Evolutionary conservation across 2,329 filamentous ascomycete genomes (phyloP), one percentile per base, ranked within the genome.

Genomic region (Scedosporium apiospermum): DNA sequence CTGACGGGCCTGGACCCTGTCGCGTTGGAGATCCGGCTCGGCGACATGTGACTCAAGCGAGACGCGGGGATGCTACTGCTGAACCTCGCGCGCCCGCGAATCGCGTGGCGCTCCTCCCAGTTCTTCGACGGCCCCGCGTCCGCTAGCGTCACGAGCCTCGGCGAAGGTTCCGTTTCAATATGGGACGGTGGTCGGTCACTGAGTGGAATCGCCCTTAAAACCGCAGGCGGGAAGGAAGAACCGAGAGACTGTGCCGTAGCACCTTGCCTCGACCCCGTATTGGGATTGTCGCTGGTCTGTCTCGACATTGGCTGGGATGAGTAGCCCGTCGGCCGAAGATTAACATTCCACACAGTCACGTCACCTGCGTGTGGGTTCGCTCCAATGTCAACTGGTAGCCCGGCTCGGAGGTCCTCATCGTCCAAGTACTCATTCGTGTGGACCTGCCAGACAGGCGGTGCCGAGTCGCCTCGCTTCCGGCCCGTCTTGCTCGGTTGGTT

Each of bases 301-400:
- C 80, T 76, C 1, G 78, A 78, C 77, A 82, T 80, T 4, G 80
- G 80, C 64, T 80, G 76, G 6, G 78, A 80, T 27, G 76, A 74
- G 67, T 82, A 81, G 4, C 78, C 78, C 21, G 72, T 68, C 0
- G 69, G 68, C n/a, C 58, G 38, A 4, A 60, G 30, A 1, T 66
- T 65, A 41, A 68, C 64, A 49, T 70, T 68, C 65, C 67, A 69
- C 67, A 34, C 12, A n/a, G n/a, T n/a, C n/a, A n/a, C n/a, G n/a
- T 57, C 60, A 14, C 66, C 61, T n/a, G 69, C 64, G 60, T 65
- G 68, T 62, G 67, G 70, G 5, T 66, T 67, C 26, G 66, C 57
- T 23, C 53, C 59, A 1, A 57, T 67, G 4, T 67, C 49, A 18
- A 23, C 57, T 9, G 41, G 46, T 26, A 60, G 41, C 16, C 26